Base-by-base conservation (phyloP, 768 basidiomycete genomes). In the Agaricus subrufescens region DNA sequence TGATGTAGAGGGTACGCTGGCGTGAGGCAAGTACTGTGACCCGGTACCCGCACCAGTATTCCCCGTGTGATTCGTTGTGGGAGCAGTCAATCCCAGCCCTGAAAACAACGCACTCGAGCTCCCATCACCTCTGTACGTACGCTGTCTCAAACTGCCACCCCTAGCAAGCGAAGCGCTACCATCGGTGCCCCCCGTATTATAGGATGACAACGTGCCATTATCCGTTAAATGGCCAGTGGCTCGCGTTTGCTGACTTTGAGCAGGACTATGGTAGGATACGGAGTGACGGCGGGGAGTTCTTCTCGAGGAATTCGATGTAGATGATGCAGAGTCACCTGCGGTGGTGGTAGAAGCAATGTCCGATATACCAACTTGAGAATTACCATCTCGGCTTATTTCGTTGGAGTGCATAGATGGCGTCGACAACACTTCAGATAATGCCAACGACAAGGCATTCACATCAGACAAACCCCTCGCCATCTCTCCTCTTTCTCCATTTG, bases 401-500 rank as follows among this genome's bases (percentile, higher is more conserved):
- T 30, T 50, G 10, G 55, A 38, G 6, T 49, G 40, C 23, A 29
- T 49, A 37, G 15, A 26, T 7, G 55, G 49, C 3, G 55, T 27
- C n/a, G 42, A n/a, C n/a, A 11, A 15, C 7, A 29, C 31, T 19
- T 39, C 38, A 29, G 53, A 34, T 23, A 54, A 19, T n/a, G 46
- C 34, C 19, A 29, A 26, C 12, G 45, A 25, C 34, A 47, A n/a
- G 10, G 38, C 19, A 46, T 47, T 53, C 52, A 53, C 34, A 53
- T 45, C 46, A 31, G 46, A 45, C 34, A 54, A 31, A 10, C 45
- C 53, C 29, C 39, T 30, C 52, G 14, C 23, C 23, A 14, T 43
- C 37, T 60, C 55, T 46, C 56, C 34, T 31, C 56, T 46, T n/a
- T 53, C 51, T 5, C 50, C 40, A 43, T 50, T 48, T 14, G 8